Percentiles rank a stretch among this genome's conserved stretches.
Conservation (phyloP, 2,329 filamentous ascomycete genomes). For the Bipolaris bicolor region DNA sequence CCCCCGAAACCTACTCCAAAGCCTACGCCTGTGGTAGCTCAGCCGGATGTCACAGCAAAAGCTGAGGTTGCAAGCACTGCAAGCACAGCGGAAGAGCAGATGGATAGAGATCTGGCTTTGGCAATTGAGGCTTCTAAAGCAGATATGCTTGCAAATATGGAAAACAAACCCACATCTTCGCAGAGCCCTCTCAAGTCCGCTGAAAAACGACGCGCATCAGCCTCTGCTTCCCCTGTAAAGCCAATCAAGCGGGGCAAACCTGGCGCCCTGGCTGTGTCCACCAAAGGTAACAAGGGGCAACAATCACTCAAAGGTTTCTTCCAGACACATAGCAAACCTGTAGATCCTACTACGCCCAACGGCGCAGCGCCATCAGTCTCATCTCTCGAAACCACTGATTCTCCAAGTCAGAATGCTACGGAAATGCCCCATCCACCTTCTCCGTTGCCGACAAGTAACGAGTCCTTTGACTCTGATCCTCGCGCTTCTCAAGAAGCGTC, state of each 20-base stretch:
- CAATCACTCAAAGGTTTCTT: slow-evolving; percentile 81
- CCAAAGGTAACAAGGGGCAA: slow-evolving; percentile 55
- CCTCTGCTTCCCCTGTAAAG: slow-evolving; percentile 27
- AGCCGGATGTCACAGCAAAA: slow-evolving; percentile 6
- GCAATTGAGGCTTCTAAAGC: slow-evolving; percentile 10
- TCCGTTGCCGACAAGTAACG: slow-evolving; percentile 5
- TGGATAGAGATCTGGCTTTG: slow-evolving; percentile 19
- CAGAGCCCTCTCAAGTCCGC: slow-evolving; percentile 31
- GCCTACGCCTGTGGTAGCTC: not conserved
- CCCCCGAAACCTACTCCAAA: slow-evolving; percentile 12
- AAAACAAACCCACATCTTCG: slow-evolving; percentile 7
- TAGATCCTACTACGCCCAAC: slow-evolving; percentile 9
- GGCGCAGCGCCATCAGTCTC: slow-evolving; percentile 8
- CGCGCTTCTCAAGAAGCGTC: slow-evolving; percentile 61
- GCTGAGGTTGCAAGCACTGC: slow-evolving; percentile 1
- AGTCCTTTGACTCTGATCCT: slow-evolving; percentile 30
- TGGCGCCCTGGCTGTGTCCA: slow-evolving; percentile 22
- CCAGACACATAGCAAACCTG: slow-evolving; percentile 43
- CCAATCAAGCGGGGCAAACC: slow-evolving; percentile 60
- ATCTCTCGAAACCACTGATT: slow-evolving; percentile 4
- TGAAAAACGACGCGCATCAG: slow-evolving; percentile 39
- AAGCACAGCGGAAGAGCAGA: slow-evolving; percentile 1
- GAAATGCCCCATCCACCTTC: slow-evolving; percentile 6
- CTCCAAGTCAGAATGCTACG: slow-evolving; percentile 6
- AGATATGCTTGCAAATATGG: slow-evolving; percentile 9